These are phyloP conservation scores for Psilocybe cubensis DNA, from an alignment of 768 basidiomycete genomes.

Conservation along the genomic window DNA sequence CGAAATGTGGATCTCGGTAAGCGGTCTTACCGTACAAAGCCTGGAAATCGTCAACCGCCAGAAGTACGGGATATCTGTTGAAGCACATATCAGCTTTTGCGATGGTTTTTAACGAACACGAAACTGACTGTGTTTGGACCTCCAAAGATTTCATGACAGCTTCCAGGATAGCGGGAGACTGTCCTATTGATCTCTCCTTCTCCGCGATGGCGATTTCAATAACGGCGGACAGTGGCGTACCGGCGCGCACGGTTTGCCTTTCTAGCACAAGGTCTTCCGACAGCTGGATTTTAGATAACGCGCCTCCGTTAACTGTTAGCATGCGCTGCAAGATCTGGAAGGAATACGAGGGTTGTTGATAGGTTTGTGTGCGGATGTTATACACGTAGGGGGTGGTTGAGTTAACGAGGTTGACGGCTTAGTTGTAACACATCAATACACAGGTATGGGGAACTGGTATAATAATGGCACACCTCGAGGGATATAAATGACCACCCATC, in stretches of 20 bases:
- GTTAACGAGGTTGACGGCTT: conserved; percentile 60
- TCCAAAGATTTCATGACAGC: conserved; percentile 65
- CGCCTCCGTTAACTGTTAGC: conserved; percentile 55
- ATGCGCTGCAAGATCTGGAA: conserved; percentile 67
- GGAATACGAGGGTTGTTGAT: conserved; percentile 70
- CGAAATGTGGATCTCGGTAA: conserved; percentile 78
- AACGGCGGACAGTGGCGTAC: conserved; percentile 56
- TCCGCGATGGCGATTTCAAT: conserved; percentile 57
- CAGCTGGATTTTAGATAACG: conserved; percentile 46
- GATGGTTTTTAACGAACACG: no score
- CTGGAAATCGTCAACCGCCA: conserved; percentile 91
- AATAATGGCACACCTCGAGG: conserved; percentile 61
- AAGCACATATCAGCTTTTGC: no score
- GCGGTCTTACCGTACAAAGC: conserved; percentile 67
- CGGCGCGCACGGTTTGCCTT: conserved; percentile 48
- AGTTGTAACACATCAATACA: not conserved
- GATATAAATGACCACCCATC: conserved; percentile 86
- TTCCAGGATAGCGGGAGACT: conserved; percentile 58
- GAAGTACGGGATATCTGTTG: conserved; percentile 79
- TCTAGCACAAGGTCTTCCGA: conserved; percentile 47
- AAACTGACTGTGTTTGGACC: conserved; percentile 62
- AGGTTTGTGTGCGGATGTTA: conserved; percentile 75
- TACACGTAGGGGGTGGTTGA: conserved; percentile 76
- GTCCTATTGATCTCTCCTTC: conserved; percentile 39
- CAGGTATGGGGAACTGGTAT: no score